Evolutionary conservation across 768 basidiomycete species (phyloP).

Genomic region (Thelephora ganbajun): DNA sequence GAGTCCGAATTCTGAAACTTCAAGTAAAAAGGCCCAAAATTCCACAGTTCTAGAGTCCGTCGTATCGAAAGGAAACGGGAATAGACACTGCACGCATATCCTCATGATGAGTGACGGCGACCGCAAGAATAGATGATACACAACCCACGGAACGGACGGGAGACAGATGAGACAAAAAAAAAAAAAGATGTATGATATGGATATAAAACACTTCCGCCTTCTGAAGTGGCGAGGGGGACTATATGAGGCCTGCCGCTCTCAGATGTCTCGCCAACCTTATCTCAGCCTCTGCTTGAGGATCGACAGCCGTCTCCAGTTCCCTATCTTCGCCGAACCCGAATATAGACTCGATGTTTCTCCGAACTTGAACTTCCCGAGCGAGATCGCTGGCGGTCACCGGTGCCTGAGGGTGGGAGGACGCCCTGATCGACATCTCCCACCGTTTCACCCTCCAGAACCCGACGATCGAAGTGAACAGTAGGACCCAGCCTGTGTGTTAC

Average conservation of each 20-base stretch:
- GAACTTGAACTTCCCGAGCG: conserved; percentile 35
- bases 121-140: too few species aligned
- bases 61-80: too few species aligned
- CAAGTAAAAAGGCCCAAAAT: too few species aligned
- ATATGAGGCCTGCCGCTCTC: conserved; percentile 14
- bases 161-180: too few species aligned
- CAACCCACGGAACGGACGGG: too few species aligned
- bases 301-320: conserved; percentile 2
- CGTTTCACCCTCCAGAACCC: conserved; percentile 78
- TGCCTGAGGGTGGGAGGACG: conserved; percentile 17
- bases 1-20: too few species aligned
- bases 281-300: conserved; percentile 11
- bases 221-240: background rate
- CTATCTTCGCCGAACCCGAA: conserved; percentile 17
- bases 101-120: too few species aligned
- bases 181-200: too few species aligned
- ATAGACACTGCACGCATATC: too few species aligned
- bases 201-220: too few species aligned
- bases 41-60: too few species aligned
- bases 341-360: conserved; percentile 34
- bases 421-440: conserved; percentile 63
- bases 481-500: conserved; percentile 71
- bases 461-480: conserved; percentile 71
- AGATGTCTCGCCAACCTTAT: conserved; percentile 13
- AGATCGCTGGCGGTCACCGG: conserved; percentile 31